Conservation (phyloP, 495 filamentous ascomycete species). For the Hypoxylon perforatum region DNA sequence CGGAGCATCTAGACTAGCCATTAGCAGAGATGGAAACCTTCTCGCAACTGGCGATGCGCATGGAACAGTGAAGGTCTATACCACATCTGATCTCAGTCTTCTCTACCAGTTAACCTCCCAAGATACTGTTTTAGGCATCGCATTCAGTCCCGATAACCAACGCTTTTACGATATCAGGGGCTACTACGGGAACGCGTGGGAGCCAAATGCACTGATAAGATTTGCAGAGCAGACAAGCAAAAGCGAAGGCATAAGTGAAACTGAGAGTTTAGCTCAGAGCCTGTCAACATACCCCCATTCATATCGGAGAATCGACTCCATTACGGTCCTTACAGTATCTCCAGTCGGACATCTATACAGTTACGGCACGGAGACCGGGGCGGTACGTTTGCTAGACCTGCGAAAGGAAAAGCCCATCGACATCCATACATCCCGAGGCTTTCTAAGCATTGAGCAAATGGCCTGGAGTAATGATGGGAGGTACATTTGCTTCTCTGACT, state of each 20-base stretch:
- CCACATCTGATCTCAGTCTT: slow-evolving; percentile 30
- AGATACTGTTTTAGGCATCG: slow-evolving; percentile 30
- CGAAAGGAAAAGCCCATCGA: slow-evolving; percentile 32
- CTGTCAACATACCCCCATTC: neutral
- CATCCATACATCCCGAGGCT: slow-evolving; percentile 22
- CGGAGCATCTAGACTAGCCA: slow-evolving; percentile 33
- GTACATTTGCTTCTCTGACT: slow-evolving; percentile 37
- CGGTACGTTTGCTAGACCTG: slow-evolving; percentile 28
- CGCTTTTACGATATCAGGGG: slow-evolving; percentile 48
- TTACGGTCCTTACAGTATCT: slow-evolving; percentile 35
- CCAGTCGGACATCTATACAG: slow-evolving; percentile 37
- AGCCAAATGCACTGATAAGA: slow-evolving; percentile 42
- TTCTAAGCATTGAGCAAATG: slow-evolving; percentile 41
- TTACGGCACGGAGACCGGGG: slow-evolving; percentile 39
- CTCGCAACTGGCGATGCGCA: slow-evolving; percentile 40
- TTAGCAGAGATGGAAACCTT: slow-evolving; percentile 42
- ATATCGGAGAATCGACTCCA: slow-evolving; percentile 25
- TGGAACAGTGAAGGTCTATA: slow-evolving; percentile 41
- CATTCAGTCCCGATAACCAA: slow-evolving; percentile 42
- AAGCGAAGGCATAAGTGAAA: neutral
- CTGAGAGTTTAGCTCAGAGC: neutral
- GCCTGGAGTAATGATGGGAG: slow-evolving; percentile 40
- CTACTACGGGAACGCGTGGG: slow-evolving; percentile 43
- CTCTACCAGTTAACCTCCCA: slow-evolving; percentile 35
- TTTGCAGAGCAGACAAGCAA: slow-evolving; percentile 36